Percentiles rank a stretch among this genome's conserved stretches.
Evolutionary conservation across 768 basidiomycete genomes (phyloP).

Genomic region (Pleurotus giganteus): DNA sequence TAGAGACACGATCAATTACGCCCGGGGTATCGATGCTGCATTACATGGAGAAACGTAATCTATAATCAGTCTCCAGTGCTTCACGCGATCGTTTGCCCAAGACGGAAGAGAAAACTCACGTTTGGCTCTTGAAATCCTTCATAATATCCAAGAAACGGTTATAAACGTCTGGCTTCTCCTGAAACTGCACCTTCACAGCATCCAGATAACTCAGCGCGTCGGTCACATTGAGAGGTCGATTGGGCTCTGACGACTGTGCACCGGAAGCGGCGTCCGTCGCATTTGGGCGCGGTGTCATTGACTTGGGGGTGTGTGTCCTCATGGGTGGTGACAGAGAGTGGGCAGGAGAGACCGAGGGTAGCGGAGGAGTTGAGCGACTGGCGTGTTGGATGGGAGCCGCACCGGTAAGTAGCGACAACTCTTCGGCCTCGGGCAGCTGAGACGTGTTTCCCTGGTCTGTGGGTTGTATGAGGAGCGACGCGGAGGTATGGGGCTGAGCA

Average conservation of each 20-base stretch:
- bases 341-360: neutral
- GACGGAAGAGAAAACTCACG: slow-evolving; percentile 48
- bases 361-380: neutral
- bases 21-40: slow-evolving; percentile 77
- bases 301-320: slow-evolving; percentile 29
- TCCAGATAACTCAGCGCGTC: slow-evolving; percentile 94
- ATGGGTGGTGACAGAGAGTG: slow-evolving; percentile 15
- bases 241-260: slow-evolving; percentile 34
- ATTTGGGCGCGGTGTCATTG: slow-evolving; percentile 40
- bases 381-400: neutral
- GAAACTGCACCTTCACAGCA: slow-evolving; percentile 90
- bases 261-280: slow-evolving; percentile 21
- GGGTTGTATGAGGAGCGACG: slow-evolving; percentile 1
- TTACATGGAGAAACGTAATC: neutral
- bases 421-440: neutral
- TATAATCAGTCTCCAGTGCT: neutral
- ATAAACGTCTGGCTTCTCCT: slow-evolving; percentile 89
- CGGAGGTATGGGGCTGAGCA: neutral
- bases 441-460: neutral
- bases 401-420: neutral
- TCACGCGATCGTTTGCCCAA: neutral
- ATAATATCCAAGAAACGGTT: slow-evolving; percentile 95
- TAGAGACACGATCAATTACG: slow-evolving; percentile 74
- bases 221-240: slow-evolving; percentile 82
- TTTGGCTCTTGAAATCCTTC: slow-evolving; percentile 99